These are phyloP conservation scores for Collybia sordida DNA, from an alignment of 768 basidiomycete genomes.

Conservation along the genomic window DNA sequence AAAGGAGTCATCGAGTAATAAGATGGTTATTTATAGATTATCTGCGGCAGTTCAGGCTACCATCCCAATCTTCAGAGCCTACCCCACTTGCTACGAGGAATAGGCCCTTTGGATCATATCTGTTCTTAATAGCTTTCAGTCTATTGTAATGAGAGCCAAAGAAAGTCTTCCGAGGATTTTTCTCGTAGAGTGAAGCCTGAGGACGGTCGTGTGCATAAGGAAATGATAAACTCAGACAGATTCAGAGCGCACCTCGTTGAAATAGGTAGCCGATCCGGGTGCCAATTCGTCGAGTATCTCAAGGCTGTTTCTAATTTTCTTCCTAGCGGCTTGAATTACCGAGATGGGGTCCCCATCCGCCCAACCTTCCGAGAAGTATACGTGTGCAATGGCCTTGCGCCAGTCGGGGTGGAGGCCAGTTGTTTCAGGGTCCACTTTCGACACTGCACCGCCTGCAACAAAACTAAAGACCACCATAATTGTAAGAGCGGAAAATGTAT, in stretches of 20 bases:
- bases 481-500: neutral
- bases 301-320: constrained; percentile 16
- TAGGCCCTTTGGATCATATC: constrained; percentile 41
- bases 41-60: constrained; percentile 3
- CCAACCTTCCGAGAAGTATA: constrained; percentile 23
- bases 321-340: constrained; percentile 16
- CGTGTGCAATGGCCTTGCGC: constrained; percentile 38
- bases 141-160: constrained; percentile 42
- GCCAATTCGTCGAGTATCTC: constrained; percentile 25
- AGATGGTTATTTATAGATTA: too few relatives aligned
- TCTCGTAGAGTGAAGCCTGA: constrained; percentile 42
- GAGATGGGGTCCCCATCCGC: constrained; percentile 21
- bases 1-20: too few relatives aligned
- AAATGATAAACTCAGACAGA: constrained; percentile 40
- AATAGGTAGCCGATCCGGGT: constrained; percentile 41
- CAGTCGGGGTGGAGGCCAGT: constrained; percentile 48
- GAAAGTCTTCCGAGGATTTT: constrained; percentile 38
- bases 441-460: constrained; percentile 45
- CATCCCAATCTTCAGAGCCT: constrained; percentile 50
- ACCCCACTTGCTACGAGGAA: constrained; percentile 48
- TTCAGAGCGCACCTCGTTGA: constrained; percentile 57
- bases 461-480: constrained; percentile 27
- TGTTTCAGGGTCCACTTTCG: constrained; percentile 31
- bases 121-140: constrained; percentile 40
- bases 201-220: neutral